Conservation (phyloP, 2,329 filamentous ascomycete species). For the Thielaviopsis musarum region DNA sequence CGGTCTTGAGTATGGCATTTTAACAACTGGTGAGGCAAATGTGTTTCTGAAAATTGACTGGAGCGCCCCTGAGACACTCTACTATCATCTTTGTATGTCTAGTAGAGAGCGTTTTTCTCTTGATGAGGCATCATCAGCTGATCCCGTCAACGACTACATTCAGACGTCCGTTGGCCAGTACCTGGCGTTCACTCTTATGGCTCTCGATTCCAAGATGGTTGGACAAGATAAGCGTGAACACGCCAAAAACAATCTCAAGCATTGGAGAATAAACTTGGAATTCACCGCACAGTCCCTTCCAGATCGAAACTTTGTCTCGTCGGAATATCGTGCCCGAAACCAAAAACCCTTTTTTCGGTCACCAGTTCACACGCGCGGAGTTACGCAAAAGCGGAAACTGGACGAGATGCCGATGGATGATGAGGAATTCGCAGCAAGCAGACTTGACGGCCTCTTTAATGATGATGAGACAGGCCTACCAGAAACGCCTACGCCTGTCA, state of each 20-base stretch:
- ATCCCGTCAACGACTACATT: conserved; percentile 16
- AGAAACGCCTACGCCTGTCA: too few species aligned
- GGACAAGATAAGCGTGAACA: neutral
- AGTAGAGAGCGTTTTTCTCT: neutral
- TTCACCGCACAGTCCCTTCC: too few species aligned
- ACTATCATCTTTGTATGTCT: conserved; percentile 16
- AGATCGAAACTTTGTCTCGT: too few species aligned
- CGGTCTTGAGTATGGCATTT: conserved; percentile 26
- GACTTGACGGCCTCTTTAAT: too few species aligned
- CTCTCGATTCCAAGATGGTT: conserved; percentile 12
- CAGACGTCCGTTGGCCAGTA: conserved; percentile 18
- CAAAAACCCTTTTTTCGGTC: too few species aligned
- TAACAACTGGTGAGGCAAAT: conserved; percentile 26
- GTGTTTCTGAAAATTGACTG: conserved; percentile 26
- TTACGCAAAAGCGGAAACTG: too few species aligned
- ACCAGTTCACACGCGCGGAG: too few species aligned
- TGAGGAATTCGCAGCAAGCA: too few species aligned
- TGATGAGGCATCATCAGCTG: conserved; percentile 15
- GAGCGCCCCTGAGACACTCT: conserved; percentile 16
- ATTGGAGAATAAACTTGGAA: neutral
- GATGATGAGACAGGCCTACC: too few species aligned
- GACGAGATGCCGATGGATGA: too few species aligned
- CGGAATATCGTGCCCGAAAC: too few species aligned
- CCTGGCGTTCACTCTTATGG: conserved; percentile 18
- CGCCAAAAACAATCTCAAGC: neutral